Evolutionary conservation across 164 flowering plant genomes (phyloP).

Genomic region (Umbilicus rupestris): DNA sequence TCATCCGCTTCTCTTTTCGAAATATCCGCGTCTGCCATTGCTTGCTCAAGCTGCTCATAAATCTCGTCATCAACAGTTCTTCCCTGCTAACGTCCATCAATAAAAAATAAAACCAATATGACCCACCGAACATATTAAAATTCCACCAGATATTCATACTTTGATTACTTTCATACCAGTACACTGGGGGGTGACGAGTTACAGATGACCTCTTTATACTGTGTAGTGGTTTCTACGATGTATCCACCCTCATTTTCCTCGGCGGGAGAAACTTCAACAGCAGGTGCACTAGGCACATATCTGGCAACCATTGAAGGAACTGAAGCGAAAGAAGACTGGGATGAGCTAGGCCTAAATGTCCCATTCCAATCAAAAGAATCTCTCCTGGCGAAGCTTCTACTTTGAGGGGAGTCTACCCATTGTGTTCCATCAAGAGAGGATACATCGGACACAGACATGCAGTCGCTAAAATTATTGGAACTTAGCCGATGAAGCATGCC

Average conservation of each 20-base stretch:
- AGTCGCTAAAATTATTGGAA: not conserved
- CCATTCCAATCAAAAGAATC: not conserved
- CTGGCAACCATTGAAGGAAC: not conserved
- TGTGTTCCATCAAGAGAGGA: not conserved
- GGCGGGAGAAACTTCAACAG: not conserved
- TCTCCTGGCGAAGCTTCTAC: not conserved
- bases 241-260: not conserved
- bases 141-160: not conserved
- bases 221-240: not conserved
- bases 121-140: too few relatives aligned
- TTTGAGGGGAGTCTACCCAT: not conserved
- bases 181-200: constrained; percentile 6
- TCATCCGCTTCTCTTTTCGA: constrained; percentile 5
- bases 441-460: not conserved
- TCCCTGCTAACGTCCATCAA: not conserved
- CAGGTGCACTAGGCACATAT: not conserved
- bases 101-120: not conserved
- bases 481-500: not conserved
- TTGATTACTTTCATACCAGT: constrained; percentile 1
- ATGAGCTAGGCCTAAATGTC: not conserved
- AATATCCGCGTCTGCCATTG: constrained; percentile 3
- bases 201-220: not conserved
- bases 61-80: not conserved
- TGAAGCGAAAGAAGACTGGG: not conserved
- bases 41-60: constrained; percentile 8